Evolutionary conservation across 768 basidiomycete genomes (phyloP), one percentile per base, ranked within the genome.

Genomic region (Trametes cinnabarina): DNA sequence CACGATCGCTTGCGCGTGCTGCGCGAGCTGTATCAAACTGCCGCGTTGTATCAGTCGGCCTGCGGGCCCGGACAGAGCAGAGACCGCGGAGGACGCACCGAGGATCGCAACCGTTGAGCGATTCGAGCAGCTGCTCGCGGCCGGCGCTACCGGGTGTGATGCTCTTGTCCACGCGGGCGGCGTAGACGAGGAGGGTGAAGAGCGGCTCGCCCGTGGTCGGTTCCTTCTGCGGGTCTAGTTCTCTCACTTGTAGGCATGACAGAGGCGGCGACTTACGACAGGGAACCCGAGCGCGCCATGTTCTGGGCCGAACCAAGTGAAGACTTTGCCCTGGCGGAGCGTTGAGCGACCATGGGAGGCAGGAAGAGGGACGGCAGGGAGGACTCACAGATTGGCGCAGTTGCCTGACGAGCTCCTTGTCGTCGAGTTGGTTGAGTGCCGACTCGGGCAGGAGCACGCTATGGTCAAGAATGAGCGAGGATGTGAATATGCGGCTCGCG

Each of bases 1-100:
- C 22, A 37, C 47, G 4, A 53, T 40, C 4, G 19, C 14, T 12
- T 15, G 17, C 12, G 63, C 62, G 9, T 58, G 55, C 35, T 47
- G 30, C 14, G 58, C 62, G 9, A 68, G 52, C 41, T 61, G 55
- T 25, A 46, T 9, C n/a, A 68, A 58, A 43, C 67, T 66, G 51
- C 7, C 11, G 12, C 11, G 17, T 22, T 25, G 28, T 32, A 22
- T 14, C 6, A 8, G 2, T 42, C 26, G n/a, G n/a, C 14, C 20
- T 14, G 4, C 14, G 20, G 3, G 26, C 8, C 17, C 4, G 46
- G 35, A 35, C 2, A 17, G 0, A 22, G 6, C 32, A 32, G 30
- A 6, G 30, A 6, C 22, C 22, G 6, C 14, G 3, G 9, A 23
- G n/a, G 3, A 51, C 61, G n/a, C 43, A 65, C 67, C 62, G 50